phyloP scores from a whole-genome alignment of 2,329 filamentous ascomycete species.

The Emmonsiellopsis sp. region DNA sequence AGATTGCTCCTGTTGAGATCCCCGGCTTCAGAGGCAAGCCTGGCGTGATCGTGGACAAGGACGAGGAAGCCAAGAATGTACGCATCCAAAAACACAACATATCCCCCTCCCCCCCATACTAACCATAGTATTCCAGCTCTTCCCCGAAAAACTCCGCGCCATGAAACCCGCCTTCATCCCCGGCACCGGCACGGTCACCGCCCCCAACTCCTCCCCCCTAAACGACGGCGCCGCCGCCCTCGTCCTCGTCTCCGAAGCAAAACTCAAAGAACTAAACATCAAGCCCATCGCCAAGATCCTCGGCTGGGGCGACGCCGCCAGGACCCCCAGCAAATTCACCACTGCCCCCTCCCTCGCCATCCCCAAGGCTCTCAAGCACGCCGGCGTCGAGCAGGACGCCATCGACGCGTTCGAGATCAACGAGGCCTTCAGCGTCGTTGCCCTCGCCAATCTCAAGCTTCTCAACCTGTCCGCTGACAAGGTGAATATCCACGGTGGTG shows the following conservation, averaged over 20 bases:
- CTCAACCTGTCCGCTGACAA: conserved; percentile 69
- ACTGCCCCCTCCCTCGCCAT: conserved; percentile 88
- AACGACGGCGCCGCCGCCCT: conserved; percentile 91
- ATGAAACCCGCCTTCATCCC: conserved; percentile 79
- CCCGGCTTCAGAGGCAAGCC: conserved; percentile 87
- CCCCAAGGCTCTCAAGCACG: conserved; percentile 94
- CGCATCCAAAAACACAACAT: conserved; percentile 16
- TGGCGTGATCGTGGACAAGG: conserved; percentile 64
- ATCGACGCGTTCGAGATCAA: conserved; percentile 98
- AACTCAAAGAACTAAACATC: conserved; percentile 81
- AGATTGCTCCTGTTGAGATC: conserved; percentile 86
- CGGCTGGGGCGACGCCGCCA: conserved; percentile 91
- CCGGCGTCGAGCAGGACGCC: conserved; percentile 64
- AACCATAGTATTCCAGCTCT: conserved; percentile 43
- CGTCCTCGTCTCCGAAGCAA: conserved; percentile 87
- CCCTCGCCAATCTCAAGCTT: conserved; percentile 91
- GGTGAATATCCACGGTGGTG: conserved; percentile 91
- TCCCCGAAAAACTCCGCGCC: conserved; percentile 69
- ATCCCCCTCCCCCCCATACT: not conserved
- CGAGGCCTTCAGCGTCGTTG: conserved; percentile 96
- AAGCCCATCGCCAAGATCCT: conserved; percentile 94
- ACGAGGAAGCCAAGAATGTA: conserved; percentile 92
- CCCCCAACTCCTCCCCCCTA: conserved; percentile 90
- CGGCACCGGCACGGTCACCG: conserved; percentile 74
- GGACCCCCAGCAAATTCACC: conserved; percentile 90